Base-by-base conservation (phyloP, 108 stramenopile species). In the Discostella pseudostelligera region DNA sequence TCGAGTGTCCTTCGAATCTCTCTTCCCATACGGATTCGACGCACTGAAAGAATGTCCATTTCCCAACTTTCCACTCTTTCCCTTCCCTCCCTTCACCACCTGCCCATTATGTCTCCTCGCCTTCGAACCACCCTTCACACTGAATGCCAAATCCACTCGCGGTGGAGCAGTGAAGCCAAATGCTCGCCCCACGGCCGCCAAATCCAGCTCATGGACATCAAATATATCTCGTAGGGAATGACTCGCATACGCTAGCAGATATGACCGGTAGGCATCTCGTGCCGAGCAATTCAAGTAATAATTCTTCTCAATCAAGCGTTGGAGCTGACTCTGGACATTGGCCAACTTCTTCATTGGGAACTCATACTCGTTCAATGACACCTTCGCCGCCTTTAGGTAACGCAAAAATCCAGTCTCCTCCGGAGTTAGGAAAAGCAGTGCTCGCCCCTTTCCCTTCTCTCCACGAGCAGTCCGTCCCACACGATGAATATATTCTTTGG, bases 131-230 rank as follows among this genome's bases (percentile, higher is more conserved):
- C 94, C 97, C 39, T 87, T 84, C 2, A 84, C 81, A 57, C 86
- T 82, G 62, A 97, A 89, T 42, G 96, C 95, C 16, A 99, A 73
- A 71, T 98, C 96, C 22, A 99, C 97, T 37, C 97, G 81, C 0
- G 99, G 99, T 9, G 99, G 99, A 45, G 93, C 85, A 5, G 94
- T 85, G 67, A 99, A 98, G 19, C 99, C 99, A 82, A 99, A 99
- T 5, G 95, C 93, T 64, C 80, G 69, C 40, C 95, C 97, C 39
- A 98, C 96, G 5, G 82, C 94, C 50, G 88, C 91, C 69, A 98
- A 82, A 82, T 99, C 99, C 60, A 99, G 76, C 51, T 88, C 81
- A 78, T 98, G 96, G 8, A 98, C 97, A 72, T 99, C 86, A 81
- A 97, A 99, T 58, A 99, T 97, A 69, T 98, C 96, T 51, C 97